These are phyloP conservation scores for Erigeron canadensis DNA, from an alignment of 129 eudicot species.

Conservation along the genomic window DNA sequence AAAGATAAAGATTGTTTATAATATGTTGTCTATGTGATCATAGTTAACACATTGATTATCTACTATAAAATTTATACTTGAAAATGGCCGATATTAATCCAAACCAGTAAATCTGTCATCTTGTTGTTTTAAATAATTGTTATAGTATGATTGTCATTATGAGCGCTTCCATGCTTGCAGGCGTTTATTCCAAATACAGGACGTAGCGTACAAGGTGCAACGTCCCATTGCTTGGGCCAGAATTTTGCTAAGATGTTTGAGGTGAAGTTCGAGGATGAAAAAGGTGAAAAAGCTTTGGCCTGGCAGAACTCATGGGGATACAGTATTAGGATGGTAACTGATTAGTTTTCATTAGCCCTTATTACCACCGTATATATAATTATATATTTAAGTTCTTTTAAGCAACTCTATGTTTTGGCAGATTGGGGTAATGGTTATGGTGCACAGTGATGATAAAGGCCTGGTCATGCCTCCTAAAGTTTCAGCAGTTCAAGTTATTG, in stretches of 20 bases:
- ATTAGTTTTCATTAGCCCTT: background rate
- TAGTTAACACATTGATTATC: too few relatives aligned
- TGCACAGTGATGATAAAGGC: conserved; percentile 90
- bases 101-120: too few relatives aligned
- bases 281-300: conserved; percentile 73
- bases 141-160: background rate
- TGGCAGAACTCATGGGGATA: conserved; percentile 58
- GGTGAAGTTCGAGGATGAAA: conserved; percentile 68
- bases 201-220: conserved; percentile 90
- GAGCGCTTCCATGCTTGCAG: conserved; percentile 30
- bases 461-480: conserved; percentile 87
- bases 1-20: too few relatives aligned
- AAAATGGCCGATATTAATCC: too few relatives aligned
- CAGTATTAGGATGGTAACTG: background rate
- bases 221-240: conserved; percentile 89
- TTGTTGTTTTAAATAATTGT: too few relatives aligned
- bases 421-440: conserved; percentile 95
- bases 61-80: too few relatives aligned
- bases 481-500: conserved; percentile 70
- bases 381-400: background rate
- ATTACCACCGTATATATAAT: background rate
- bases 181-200: conserved; percentile 86
- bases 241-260: conserved; percentile 92
- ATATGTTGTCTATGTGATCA: too few relatives aligned
- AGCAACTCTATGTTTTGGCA: conserved; percentile 18